Percentiles rank a stretch among this genome's conserved stretches.
These are phyloP conservation scores for Nevesoporus exiguus DNA, from an alignment of 768 basidiomycete species.

Conservation along the genomic window DNA sequence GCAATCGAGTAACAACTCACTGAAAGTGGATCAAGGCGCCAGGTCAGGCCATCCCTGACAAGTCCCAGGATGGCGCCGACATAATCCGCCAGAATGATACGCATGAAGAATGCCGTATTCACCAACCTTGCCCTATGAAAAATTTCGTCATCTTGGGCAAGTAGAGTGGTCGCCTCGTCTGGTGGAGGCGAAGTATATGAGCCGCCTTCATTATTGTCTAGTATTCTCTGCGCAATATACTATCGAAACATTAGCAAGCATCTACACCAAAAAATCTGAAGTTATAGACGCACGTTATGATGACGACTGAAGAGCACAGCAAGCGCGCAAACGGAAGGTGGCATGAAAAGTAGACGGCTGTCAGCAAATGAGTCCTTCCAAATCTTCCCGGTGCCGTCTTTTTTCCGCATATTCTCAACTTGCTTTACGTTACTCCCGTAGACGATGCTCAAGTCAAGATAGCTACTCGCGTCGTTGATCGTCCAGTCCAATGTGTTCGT, in stretches of 20 bases:
- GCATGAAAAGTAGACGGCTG: conserved; percentile 61
- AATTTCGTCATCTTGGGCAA: conserved; percentile 69
- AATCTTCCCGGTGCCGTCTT: conserved; percentile 66
- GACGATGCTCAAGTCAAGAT: conserved; percentile 71
- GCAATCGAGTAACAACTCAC: conserved; percentile 30
- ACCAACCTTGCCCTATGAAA: conserved; percentile 71
- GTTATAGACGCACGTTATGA: conserved; percentile 54
- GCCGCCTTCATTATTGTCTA: conserved; percentile 64
- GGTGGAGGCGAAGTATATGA: conserved; percentile 35
- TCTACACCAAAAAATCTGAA: background rate
- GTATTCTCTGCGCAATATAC: conserved; percentile 66
- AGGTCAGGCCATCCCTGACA: conserved; percentile 55
- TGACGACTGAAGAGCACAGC: conserved; percentile 68
- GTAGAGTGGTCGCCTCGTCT: conserved; percentile 19
- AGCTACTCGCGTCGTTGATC: conserved; percentile 65
- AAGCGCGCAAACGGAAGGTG: conserved; percentile 65
- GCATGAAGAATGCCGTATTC: conserved; percentile 70
- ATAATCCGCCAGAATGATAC: conserved; percentile 68
- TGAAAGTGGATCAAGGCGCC: conserved; percentile 68
- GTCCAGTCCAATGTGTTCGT: conserved; percentile 45
- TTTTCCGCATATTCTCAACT: conserved; percentile 49
- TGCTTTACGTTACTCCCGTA: conserved; percentile 59
- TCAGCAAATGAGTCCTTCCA: conserved; percentile 72
- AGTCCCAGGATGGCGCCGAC: conserved; percentile 72
- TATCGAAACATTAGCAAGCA: conserved; percentile 27